These are phyloP conservation scores for Dinochytrium kinnereticum DNA, from an alignment of 371 early-diverging fungal genomes.

Conservation along the genomic window DNA sequence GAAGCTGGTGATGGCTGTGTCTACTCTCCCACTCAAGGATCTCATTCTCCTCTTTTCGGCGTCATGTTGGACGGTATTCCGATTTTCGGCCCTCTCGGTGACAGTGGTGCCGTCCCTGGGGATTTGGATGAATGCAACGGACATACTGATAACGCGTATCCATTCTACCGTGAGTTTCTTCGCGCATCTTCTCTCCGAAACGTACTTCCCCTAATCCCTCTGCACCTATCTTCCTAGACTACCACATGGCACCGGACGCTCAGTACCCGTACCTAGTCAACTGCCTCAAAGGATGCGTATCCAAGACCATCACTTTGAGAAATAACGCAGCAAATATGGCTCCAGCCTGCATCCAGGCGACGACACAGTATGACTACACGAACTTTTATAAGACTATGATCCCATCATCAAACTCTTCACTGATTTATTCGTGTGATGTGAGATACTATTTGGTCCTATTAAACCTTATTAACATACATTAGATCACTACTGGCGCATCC, in stretches of 20 bases:
- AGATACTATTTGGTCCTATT: no score
- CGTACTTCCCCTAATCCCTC: no score
- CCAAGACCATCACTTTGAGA: background rate
- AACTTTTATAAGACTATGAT: background rate
- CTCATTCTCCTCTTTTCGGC: background rate
- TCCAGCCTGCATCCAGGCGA: background rate
- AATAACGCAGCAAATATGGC: background rate
- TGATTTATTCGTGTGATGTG: background rate
- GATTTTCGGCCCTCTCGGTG: background rate
- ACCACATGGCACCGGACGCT: background rate
- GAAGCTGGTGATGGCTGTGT: background rate
- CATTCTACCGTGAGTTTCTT: background rate
- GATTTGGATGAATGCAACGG: constrained; percentile 1
- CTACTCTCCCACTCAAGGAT: background rate
- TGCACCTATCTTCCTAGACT: background rate
- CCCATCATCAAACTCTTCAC: background rate
- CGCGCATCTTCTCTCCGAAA: background rate
- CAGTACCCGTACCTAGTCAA: background rate
- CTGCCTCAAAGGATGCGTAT: constrained; percentile 4
- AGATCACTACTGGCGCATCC: no score
- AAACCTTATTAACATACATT: no score
- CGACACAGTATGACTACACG: background rate
- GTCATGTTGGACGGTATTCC: constrained; percentile 1
- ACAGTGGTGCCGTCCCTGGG: background rate
- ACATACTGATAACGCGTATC: background rate